Percentiles rank a stretch among this genome's conserved stretches.
Evolutionary conservation across 1,284 basidiomycete species (phyloP).

Genomic region (Jaminaea rosea): DNA sequence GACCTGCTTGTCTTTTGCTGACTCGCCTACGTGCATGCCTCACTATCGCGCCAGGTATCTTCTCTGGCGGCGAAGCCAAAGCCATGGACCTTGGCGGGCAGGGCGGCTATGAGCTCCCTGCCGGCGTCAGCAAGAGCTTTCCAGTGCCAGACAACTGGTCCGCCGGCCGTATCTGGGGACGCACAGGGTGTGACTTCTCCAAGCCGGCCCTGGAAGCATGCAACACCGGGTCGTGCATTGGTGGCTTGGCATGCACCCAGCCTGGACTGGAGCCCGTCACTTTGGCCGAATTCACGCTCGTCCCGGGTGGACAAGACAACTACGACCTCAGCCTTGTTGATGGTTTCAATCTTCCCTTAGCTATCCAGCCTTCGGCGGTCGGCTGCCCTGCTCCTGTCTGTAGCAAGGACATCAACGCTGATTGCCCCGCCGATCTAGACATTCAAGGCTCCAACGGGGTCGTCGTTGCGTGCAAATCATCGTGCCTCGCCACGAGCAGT

Average conservation of each 20-base stretch:
- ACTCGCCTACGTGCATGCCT: neutral
- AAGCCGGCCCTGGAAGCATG: slow-evolving; percentile 10
- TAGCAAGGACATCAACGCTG: slow-evolving; percentile 54
- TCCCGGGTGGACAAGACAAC: slow-evolving; percentile 49
- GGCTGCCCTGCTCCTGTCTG: slow-evolving; percentile 55
- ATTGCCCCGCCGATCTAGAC: slow-evolving; percentile 44
- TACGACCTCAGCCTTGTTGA: slow-evolving; percentile 54
- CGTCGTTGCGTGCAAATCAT: slow-evolving; percentile 57
- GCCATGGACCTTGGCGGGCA: neutral
- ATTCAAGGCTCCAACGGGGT: slow-evolving; percentile 51
- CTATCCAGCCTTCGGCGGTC: slow-evolving; percentile 52
- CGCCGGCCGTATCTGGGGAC: slow-evolving; percentile 13
- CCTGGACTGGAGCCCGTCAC: slow-evolving; percentile 57
- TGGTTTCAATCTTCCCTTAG: slow-evolving; percentile 58
- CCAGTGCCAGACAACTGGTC: slow-evolving; percentile 11
- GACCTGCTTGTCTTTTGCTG: neutral
- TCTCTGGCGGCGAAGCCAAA: neutral
- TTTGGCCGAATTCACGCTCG: slow-evolving; percentile 57
- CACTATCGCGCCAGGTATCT: neutral
- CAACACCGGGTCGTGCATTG: slow-evolving; percentile 38
- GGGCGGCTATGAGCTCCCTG: slow-evolving; percentile 9
- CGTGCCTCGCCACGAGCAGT: slow-evolving; percentile 56
- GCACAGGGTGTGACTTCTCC: slow-evolving; percentile 14
- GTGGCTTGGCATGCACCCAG: slow-evolving; percentile 55
- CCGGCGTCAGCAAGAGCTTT: neutral